Conservation (phyloP, 306 rosid species). For the Rosa rugosa region DNA sequence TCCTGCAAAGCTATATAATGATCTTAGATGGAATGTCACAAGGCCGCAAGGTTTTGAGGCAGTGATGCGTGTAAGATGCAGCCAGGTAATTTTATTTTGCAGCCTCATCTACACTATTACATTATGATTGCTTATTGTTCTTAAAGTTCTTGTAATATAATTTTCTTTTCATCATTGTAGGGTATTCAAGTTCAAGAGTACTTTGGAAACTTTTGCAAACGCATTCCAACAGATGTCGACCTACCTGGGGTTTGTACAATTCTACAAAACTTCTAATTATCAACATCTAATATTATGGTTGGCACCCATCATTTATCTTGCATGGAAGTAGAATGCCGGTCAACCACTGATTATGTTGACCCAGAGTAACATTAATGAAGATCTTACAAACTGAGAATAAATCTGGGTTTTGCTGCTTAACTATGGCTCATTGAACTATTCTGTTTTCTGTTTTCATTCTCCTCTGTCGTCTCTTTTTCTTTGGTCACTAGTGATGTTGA, state of each 20-base stretch:
- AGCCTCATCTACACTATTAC: background rate
- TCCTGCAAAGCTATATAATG: conserved; percentile 93
- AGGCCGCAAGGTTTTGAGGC: conserved; percentile 99
- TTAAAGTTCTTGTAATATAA: conserved; percentile 7
- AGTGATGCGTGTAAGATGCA: conserved; percentile 98
- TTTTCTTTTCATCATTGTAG: conserved; percentile 40
- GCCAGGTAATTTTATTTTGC: conserved; percentile 65
- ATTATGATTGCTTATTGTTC: background rate
- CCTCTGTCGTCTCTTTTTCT: background rate
- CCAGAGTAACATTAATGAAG: background rate
- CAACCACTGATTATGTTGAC: background rate
- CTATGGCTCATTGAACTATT: background rate
- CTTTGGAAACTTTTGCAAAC: conserved; percentile 88
- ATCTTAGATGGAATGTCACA: conserved; percentile 95
- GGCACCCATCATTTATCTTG: background rate
- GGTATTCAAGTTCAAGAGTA: conserved; percentile 98
- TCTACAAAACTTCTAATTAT: conserved; percentile 26
- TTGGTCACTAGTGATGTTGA: background rate
- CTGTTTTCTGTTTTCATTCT: conserved; percentile 4
- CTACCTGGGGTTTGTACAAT: conserved; percentile 82
- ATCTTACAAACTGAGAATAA: conserved; percentile 3
- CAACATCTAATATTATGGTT: background rate
- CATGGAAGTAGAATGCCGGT: conserved; percentile 4
- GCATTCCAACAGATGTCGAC: conserved; percentile 94
- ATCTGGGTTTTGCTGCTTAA: background rate